Base-by-base conservation (phyloP, 1,284 basidiomycete genomes). In the Heterobasidion occidentale region DNA sequence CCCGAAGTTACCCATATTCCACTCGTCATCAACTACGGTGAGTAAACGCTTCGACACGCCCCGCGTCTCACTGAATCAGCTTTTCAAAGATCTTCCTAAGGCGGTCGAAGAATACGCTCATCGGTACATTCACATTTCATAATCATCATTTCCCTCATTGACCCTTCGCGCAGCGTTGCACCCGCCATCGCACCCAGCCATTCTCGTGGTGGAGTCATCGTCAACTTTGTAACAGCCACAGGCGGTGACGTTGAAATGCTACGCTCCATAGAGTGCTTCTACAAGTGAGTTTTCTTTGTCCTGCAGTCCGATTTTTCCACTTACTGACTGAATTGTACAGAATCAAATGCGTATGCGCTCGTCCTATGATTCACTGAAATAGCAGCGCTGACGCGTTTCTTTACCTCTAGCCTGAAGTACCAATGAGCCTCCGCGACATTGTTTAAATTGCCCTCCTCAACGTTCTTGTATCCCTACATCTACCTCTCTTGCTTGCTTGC, bases 211-310 rank as follows among this genome's bases (percentile, higher is more conserved):
- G 92, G 92, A 53, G 92, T 97, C 46, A 83, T 97, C 60, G 81
- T 97, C 67, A 96, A 95, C 68, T 95, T 97, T 65, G 94, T 98
- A 58, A 97, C 95, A 58, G 94, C 94, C 48, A 94, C 93, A 2
- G 94, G 94, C 38, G 94, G 94, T 49, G 94, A 98, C 69, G 93
- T 98, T 51, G 94, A 98, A 76, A 97, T 97, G 94, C 77, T 98
- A 62, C 84, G 94, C 67, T 94, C 91, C 63, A 95, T 97, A 76
- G 94, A 98, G 77, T 96, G 94, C 79, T 94, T 93, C 73, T 95
- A 94, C 79, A 92, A 94, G 82, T 94, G 64, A 60, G 74, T 42
- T 11, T 62, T 11, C 15, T 8, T 17, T 35, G 17, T 9, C 11
- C 61, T 69, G 66, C 20, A 46, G 48, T 47, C 46, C 34, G 46